Evolutionary conservation across 441 rosid genomes (phyloP).

Genomic region (Gossypium gossypioides): DNA sequence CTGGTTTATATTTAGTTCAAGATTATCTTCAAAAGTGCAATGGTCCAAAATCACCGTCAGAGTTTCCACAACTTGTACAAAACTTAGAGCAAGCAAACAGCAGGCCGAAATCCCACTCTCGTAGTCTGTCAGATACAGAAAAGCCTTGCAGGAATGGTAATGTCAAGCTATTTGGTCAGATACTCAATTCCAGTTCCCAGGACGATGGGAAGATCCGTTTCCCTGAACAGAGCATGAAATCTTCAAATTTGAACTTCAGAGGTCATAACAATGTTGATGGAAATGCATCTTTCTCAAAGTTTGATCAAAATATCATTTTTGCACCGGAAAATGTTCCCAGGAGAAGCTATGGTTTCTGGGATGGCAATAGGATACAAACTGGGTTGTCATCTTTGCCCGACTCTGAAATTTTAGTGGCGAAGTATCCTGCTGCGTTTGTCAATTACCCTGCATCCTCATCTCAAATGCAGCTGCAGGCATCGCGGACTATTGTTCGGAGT

Average conservation of each 20-base stretch:
- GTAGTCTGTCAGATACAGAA: conserved; percentile 38
- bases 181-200: conserved; percentile 36
- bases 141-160: conserved; percentile 58
- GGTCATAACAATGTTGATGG: conserved; percentile 30
- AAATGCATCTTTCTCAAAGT: conserved; percentile 27
- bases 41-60: conserved; percentile 27
- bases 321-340: conserved; percentile 58
- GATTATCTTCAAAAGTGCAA: conserved; percentile 54
- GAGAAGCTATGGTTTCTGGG: conserved; percentile 76
- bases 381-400: conserved; percentile 66
- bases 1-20: conserved; percentile 26
- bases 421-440: conserved; percentile 71
- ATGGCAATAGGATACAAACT: conserved; percentile 70
- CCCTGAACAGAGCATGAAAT: conserved; percentile 29
- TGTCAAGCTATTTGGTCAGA: conserved; percentile 85
- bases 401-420: conserved; percentile 55
- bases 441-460: conserved; percentile 30
- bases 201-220: conserved; percentile 35
- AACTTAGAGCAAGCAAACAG: conserved; percentile 28
- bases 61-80: conserved; percentile 30
- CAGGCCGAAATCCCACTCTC: conserved; percentile 28
- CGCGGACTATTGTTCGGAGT: conserved; percentile 28
- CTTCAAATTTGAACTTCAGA: conserved; percentile 29
- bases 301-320: conserved; percentile 33
- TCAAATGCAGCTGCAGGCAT: conserved; percentile 38